These are phyloP conservation scores for Thraustotheca clavata DNA, from an alignment of 352 stramenopile species.

Conservation along the genomic window DNA sequence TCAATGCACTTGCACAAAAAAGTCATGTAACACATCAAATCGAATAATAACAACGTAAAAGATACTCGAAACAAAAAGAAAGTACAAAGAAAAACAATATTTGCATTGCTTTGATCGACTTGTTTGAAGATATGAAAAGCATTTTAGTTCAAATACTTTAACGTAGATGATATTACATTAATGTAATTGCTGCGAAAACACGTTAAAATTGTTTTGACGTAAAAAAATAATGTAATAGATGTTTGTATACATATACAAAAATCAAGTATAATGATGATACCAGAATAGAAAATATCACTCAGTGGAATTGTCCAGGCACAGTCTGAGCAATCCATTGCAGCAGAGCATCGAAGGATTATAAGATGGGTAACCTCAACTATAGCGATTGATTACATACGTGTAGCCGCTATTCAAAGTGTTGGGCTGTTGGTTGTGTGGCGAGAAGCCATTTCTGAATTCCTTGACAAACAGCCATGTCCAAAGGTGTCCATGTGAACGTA, in stretches of 20 bases:
- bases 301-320: background rate
- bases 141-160: too few relatives aligned
- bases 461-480: background rate
- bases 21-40: too few relatives aligned
- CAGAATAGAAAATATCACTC: conserved; percentile 7
- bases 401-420: background rate
- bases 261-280: background rate
- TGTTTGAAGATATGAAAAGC: too few relatives aligned
- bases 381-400: background rate
- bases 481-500: conserved; percentile 18
- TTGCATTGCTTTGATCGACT: too few relatives aligned
- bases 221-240: background rate
- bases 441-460: conserved; percentile 3
- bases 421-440: background rate
- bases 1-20: too few relatives aligned
- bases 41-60: too few relatives aligned
- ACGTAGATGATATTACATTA: background rate
- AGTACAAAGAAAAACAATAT: too few relatives aligned
- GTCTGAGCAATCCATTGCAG: background rate
- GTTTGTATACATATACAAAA: background rate
- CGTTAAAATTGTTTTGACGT: background rate
- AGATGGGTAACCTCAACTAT: conserved; percentile 10
- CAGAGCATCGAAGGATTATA: conserved; percentile 1
- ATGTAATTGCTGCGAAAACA: background rate
- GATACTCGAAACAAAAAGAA: too few relatives aligned